Evolutionary conservation across 805 yeast species (phyloP).

Genomic region (Debaryomyces castellii): DNA sequence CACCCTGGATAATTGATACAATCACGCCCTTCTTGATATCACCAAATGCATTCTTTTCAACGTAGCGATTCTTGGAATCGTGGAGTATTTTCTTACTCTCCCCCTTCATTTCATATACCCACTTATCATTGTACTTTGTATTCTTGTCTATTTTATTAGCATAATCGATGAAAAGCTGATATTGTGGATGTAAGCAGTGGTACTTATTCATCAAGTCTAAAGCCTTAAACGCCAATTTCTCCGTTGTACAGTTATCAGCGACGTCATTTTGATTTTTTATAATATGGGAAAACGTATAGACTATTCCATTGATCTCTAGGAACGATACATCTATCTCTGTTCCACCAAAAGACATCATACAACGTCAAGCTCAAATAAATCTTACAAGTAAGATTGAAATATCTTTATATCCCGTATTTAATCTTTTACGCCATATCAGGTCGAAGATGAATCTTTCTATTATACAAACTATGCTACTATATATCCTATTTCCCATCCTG

Average conservation of each 20-base stretch:
- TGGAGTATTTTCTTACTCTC: constrained; percentile 3
- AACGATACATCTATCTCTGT: constrained; percentile 7
- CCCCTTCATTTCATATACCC: constrained; percentile 7
- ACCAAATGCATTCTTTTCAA: not conserved
- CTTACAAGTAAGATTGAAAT: not conserved
- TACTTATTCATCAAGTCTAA: constrained; percentile 24
- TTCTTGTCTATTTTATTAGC: not conserved
- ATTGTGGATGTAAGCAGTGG: constrained; percentile 19
- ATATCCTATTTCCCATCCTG: not conserved
- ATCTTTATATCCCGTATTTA: not conserved
- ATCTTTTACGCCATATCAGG: no score
- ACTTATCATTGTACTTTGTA: constrained; percentile 10
- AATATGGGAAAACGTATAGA: constrained; percentile 5
- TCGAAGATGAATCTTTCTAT: no score
- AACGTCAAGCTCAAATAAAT: not conserved
- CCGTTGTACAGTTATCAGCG: not conserved
- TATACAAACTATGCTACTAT: not conserved
- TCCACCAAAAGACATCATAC: not conserved
- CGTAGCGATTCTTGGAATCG: constrained; percentile 1
- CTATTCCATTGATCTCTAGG: constrained; percentile 10
- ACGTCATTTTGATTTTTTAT: not conserved
- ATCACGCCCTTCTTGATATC: constrained; percentile 7
- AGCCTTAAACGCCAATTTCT: constrained; percentile 3
- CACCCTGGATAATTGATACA: constrained; percentile 12
- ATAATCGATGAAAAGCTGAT: constrained; percentile 7